A percentile compares a stretch with the other conserved stretches of the same genome.
Conservation (phyloP, 2,329 filamentous ascomycete genomes). For the Pyricularia pennisetigena region DNA sequence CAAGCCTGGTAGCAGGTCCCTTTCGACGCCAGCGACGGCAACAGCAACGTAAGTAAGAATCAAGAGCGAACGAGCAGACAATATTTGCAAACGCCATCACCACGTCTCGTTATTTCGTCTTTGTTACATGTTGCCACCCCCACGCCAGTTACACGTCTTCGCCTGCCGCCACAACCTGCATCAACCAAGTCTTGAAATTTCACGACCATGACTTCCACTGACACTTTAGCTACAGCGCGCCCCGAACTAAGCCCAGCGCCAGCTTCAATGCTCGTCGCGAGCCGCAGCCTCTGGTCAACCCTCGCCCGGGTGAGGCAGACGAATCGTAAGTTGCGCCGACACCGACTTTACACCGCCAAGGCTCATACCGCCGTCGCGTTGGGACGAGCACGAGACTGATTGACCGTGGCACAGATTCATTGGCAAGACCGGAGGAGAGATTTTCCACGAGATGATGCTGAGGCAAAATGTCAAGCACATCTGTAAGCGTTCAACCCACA, state of each 20-base stretch:
- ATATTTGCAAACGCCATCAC: background rate
- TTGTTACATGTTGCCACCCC: background rate
- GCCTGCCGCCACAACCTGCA: background rate
- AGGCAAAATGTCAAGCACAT: slow-evolving; percentile 86
- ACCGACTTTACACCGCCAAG: slow-evolving; percentile 6
- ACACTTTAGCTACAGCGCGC: slow-evolving; percentile 28
- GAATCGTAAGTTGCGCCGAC: slow-evolving; percentile 55
- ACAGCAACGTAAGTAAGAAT: background rate
- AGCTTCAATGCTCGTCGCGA: slow-evolving; percentile 50
- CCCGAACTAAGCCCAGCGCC: slow-evolving; percentile 52
- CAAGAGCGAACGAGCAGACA: background rate
- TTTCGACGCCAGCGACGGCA: background rate
- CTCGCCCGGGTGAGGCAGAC: slow-evolving; percentile 56
- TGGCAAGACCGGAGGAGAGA: slow-evolving; percentile 89
- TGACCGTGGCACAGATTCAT: slow-evolving; percentile 54
- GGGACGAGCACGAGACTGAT: slow-evolving; percentile 10
- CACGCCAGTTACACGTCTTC: background rate
- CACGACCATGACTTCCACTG: slow-evolving; percentile 6
- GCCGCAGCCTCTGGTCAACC: slow-evolving; percentile 60
- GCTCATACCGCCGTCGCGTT: background rate
- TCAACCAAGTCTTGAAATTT: background rate
- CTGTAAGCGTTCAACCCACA: slow-evolving; percentile 52
- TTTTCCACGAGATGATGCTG: slow-evolving; percentile 99
- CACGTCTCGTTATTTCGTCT: background rate
- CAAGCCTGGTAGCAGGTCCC: background rate